These are phyloP conservation scores for Phytophthora idaei DNA, from an alignment of 352 stramenopile species.

Conservation along the genomic window DNA sequence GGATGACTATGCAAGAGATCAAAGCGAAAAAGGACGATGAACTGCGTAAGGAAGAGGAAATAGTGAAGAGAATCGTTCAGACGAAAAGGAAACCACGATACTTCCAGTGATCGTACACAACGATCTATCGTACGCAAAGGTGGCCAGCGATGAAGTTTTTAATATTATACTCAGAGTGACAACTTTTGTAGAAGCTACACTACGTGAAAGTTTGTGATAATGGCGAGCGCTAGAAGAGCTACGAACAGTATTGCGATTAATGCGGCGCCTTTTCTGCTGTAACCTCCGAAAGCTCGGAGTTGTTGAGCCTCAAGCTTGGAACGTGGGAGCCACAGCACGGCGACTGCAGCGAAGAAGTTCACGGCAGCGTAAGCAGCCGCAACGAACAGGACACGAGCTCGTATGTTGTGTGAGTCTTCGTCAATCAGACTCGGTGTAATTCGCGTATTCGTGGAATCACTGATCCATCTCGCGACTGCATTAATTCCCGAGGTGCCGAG, in stretches of 20 bases:
- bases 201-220: constrained; percentile 40
- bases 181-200: neutral
- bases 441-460: constrained; percentile 25
- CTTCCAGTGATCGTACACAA: constrained; percentile 50
- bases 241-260: constrained; percentile 37
- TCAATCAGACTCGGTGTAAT: constrained; percentile 28
- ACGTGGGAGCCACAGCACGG: constrained; percentile 37
- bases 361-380: constrained; percentile 29
- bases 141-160: neutral
- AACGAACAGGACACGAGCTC: constrained; percentile 29
- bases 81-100: constrained; percentile 40
- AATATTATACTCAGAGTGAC: neutral
- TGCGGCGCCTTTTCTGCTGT: constrained; percentile 35
- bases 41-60: constrained; percentile 43
- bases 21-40: constrained; percentile 59
- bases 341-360: constrained; percentile 33
- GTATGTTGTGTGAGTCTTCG: constrained; percentile 32
- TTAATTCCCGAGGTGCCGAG: constrained; percentile 39
- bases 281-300: constrained; percentile 38
- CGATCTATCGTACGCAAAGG: constrained; percentile 25
- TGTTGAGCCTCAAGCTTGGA: constrained; percentile 56
- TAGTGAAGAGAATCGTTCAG: constrained; percentile 30
- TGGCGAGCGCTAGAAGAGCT: constrained; percentile 34
- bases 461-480: constrained; percentile 37
- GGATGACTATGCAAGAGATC: constrained; percentile 44